These are phyloP conservation scores for Apodospora peruviana DNA, from an alignment of 495 filamentous ascomycete genomes.

Conservation along the genomic window DNA sequence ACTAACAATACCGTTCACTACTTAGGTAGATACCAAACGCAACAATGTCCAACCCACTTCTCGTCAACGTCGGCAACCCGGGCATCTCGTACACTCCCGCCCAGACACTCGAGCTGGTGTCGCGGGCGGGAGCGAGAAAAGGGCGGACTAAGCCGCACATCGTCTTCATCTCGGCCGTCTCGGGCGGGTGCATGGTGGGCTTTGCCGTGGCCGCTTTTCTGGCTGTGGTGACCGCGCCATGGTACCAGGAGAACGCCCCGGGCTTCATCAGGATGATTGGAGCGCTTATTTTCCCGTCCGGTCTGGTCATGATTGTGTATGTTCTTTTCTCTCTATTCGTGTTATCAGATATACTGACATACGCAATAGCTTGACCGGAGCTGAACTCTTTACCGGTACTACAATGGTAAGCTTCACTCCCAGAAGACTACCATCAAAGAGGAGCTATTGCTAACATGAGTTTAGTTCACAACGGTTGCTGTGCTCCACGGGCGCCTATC, in stretches of 20 bases:
- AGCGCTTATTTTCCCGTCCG: constrained; percentile 54
- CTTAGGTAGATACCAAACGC: too few species aligned
- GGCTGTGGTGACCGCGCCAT: constrained; percentile 49
- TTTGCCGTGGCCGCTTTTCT: constrained; percentile 49
- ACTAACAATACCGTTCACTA: too few species aligned
- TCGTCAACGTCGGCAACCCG: not conserved
- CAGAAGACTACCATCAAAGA: not conserved
- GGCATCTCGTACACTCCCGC: constrained; percentile 32
- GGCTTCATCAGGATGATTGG: constrained; percentile 53
- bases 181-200: constrained; percentile 47
- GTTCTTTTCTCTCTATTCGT: not conserved
- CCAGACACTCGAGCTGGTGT: constrained; percentile 43
- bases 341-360: not conserved
- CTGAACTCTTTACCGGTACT: constrained; percentile 55
- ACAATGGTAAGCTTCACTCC: constrained; percentile 30
- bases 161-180: constrained; percentile 49
- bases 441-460: too few species aligned
- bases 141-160: constrained; percentile 50
- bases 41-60: too few species aligned
- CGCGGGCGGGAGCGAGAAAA: constrained; percentile 41
- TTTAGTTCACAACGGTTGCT: constrained; percentile 49
- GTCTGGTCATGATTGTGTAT: constrained; percentile 51
- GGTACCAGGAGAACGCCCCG: constrained; percentile 56
- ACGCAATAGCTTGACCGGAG: constrained; percentile 38
- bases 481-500: constrained; percentile 47